Evolutionary conservation across 2,329 filamentous ascomycete species (phyloP).

Genomic region (Orbilia quercus): DNA sequence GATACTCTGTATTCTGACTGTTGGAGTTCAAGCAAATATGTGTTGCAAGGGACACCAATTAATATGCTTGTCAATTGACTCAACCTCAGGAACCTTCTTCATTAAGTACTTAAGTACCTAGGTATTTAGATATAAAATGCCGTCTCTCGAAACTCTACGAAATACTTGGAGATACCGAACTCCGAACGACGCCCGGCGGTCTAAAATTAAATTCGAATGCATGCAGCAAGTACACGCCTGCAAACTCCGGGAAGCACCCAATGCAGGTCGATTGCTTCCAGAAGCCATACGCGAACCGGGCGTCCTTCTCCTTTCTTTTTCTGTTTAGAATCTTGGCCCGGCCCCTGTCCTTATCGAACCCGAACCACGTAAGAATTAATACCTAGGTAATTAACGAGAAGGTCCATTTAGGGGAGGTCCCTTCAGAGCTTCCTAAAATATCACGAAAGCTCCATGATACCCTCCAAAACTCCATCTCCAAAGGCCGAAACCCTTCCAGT

Average conservation of each 20-base stretch:
- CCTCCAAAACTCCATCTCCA: neutral
- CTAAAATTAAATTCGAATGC: slow-evolving; percentile 9
- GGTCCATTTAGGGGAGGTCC: slow-evolving; percentile 41
- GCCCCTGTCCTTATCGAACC: slow-evolving; percentile 37
- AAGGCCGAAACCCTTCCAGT: neutral
- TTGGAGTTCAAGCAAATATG: too few relatives aligned
- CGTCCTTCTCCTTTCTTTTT: neutral
- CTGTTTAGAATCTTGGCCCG: neutral
- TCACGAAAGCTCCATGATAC: slow-evolving; percentile 1
- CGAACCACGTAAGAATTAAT: slow-evolving; percentile 9
- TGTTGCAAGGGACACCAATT: too few relatives aligned
- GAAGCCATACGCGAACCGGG: slow-evolving; percentile 26
- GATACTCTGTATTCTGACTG: too few relatives aligned
- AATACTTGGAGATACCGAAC: slow-evolving; percentile 9
- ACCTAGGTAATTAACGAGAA: slow-evolving; percentile 36
- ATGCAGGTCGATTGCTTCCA: slow-evolving; percentile 29
- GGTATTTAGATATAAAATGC: too few relatives aligned
- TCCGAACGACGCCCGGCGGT: neutral
- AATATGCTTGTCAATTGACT: too few relatives aligned
- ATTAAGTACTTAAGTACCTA: too few relatives aligned
- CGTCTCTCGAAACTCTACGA: too few relatives aligned
- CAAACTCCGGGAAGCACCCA: slow-evolving; percentile 30
- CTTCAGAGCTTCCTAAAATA: slow-evolving; percentile 32
- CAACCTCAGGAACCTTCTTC: too few relatives aligned
- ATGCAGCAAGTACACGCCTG: slow-evolving; percentile 3